These are phyloP conservation scores for Fallopia convolvulus DNA, from an alignment of 148 eudicot species.

Conservation along the genomic window DNA sequence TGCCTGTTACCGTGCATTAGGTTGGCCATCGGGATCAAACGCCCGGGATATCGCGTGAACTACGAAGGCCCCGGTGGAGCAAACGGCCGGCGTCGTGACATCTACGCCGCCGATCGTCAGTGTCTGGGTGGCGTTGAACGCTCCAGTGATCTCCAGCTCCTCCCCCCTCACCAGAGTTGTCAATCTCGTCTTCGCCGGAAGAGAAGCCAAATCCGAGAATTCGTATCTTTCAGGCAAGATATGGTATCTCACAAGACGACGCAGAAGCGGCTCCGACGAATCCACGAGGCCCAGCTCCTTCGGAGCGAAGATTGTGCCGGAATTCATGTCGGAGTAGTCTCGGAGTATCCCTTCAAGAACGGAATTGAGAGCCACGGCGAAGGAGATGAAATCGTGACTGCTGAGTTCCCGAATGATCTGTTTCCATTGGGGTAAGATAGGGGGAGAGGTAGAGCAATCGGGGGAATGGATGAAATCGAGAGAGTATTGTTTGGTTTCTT, in stretches of 20 bases:
- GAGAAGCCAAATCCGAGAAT: constrained; percentile 24
- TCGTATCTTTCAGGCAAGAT: constrained; percentile 29
- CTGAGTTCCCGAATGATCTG: constrained; percentile 28
- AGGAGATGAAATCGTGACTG: constrained; percentile 40
- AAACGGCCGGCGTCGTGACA: constrained; percentile 33
- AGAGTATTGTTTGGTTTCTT: constrained; percentile 9
- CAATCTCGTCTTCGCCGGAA: constrained; percentile 28
- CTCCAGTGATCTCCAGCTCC: constrained; percentile 26
- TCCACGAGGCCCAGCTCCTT: constrained; percentile 30
- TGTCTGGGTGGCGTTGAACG: constrained; percentile 14
- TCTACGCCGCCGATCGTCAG: constrained; percentile 43
- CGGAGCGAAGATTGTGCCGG: constrained; percentile 48
- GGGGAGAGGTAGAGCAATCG: constrained; percentile 8
- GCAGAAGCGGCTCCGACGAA: constrained; percentile 31
- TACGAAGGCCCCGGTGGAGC: constrained; percentile 27
- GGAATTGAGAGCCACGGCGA: constrained; percentile 46
- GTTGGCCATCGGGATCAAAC: constrained; percentile 12
- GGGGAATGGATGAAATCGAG: constrained; percentile 19
- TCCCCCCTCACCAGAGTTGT: constrained; percentile 30
- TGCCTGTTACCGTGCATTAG: not conserved
- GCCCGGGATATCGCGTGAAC: constrained; percentile 57
- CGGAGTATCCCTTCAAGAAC: constrained; percentile 34
- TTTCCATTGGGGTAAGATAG: constrained; percentile 20
- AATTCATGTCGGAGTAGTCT: constrained; percentile 30
- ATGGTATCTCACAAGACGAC: constrained; percentile 45